Conservation (phyloP, 169 alveolate species). For the Cryptosporidium canis region DNA sequence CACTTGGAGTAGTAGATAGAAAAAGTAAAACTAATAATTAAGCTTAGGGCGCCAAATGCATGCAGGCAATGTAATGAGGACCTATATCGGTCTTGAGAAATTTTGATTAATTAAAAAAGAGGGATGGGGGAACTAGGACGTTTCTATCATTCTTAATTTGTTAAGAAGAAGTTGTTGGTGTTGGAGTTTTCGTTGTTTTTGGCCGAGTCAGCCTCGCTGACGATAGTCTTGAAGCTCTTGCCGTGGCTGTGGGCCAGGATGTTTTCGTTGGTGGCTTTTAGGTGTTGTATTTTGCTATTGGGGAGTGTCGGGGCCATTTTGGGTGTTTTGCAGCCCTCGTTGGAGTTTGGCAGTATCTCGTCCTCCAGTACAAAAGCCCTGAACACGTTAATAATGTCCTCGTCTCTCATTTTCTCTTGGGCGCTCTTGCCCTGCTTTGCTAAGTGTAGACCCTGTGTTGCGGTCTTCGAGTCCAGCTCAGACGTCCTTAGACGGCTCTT, state of each 20-base stretch:
- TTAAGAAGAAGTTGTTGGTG: background rate
- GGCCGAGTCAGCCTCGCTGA: background rate
- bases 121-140: too few relatives aligned
- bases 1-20: constrained; percentile 22
- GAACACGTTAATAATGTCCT: constrained; percentile 40
- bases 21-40: background rate
- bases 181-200: constrained; percentile 28
- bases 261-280: background rate
- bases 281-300: background rate
- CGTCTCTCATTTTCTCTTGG: constrained; percentile 25
- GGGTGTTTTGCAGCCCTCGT: background rate
- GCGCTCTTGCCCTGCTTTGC: background rate
- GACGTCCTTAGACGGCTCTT: background rate
- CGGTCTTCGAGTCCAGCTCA: background rate
- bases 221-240: background rate
- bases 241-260: background rate
- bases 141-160: background rate
- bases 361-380: constrained; percentile 62
- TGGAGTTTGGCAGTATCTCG: background rate
- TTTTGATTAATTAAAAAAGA: too few relatives aligned
- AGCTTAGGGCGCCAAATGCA: too few relatives aligned
- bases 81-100: too few relatives aligned
- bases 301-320: background rate
- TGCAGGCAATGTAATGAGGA: too few relatives aligned
- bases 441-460: background rate